These are phyloP conservation scores for Alnus glutinosa DNA, from an alignment of 306 rosid species.

Conservation along the genomic window DNA sequence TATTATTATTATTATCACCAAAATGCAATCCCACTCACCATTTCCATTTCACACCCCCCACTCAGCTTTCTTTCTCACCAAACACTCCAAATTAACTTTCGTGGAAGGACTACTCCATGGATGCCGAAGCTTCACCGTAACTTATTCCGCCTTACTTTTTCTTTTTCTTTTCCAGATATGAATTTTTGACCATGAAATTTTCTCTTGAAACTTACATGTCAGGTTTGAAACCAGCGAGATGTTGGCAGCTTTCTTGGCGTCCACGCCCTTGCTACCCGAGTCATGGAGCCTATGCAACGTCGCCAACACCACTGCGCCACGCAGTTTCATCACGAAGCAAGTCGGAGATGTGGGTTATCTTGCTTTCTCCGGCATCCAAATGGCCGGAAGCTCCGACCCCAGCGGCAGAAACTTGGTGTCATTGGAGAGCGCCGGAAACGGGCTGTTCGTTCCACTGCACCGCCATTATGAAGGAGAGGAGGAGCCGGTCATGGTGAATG, in stretches of 20 bases:
- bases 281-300: slow-evolving; percentile 73
- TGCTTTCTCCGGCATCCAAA: slow-evolving; percentile 66
- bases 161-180: background rate
- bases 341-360: slow-evolving; percentile 52
- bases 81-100: background rate
- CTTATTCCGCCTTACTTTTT: slow-evolving; percentile 17
- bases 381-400: slow-evolving; percentile 14
- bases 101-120: slow-evolving; percentile 41
- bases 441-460: slow-evolving; percentile 36
- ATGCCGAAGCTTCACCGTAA: slow-evolving; percentile 69
- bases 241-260: slow-evolving; percentile 59
- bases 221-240: slow-evolving; percentile 83
- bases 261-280: slow-evolving; percentile 68
- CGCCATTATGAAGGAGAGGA: slow-evolving; percentile 41
- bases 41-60: background rate
- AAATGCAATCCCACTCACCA: background rate
- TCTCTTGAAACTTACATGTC: background rate
- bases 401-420: slow-evolving; percentile 39
- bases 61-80: background rate
- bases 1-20: too few relatives aligned
- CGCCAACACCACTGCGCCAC: slow-evolving; percentile 43
- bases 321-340: slow-evolving; percentile 35
- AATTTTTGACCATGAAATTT: background rate
- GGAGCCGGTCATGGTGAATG: slow-evolving; percentile 63
- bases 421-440: slow-evolving; percentile 38